Evolutionary conservation across 176 grass and related monocot genomes (phyloP), one percentile per base, ranked within the genome.

Genomic region (Musa troglodytarum): DNA sequence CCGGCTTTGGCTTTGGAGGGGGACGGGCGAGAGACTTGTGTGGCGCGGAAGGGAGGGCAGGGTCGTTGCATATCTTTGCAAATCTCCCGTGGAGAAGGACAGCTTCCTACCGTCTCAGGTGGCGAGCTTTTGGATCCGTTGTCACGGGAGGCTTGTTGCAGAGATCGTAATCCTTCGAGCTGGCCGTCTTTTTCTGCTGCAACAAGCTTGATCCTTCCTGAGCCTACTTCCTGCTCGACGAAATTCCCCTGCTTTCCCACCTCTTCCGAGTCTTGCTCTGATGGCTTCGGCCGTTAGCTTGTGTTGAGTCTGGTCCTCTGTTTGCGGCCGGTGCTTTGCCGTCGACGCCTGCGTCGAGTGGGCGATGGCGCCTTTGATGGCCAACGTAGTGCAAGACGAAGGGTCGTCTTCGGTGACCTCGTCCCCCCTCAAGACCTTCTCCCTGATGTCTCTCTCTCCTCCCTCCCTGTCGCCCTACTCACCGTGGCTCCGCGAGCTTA

Each of bases 401-500:
- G 54, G 14, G 15, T 78, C 52, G 14, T 69, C 23, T 7, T 69
- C 65, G 66, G 52, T 59, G 65, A 54, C 76, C 17, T 68, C 76
- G 22, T 63, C 82, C 1, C 23, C 79, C 3, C 63, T 65, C 20
- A 65, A 65, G 63, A 65, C 63, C 20, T 65, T 65, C 23, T 65
- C 63, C 10, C 24, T 26, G 3, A 8, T 77, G 13, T 16, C 75
- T 16, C 57, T 79, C 6, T 10, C 73, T 1, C 64, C 85, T 17
- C 23, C 69, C 3, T 76, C 82, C 29, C 86, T 79, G 0, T 88
- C 83, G 81, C 74, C 86, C 54, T 29, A 51, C 29, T 68, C 69
- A 0, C 49, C 51, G 0, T 75, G 74, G 49, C 25, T 84, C 1
- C 81, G 85, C 0, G 88, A 97, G 78, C 88, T 93, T 10, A 85